A percentile compares a stretch with the other conserved stretches of the same genome.
These are phyloP conservation scores for Plasmodium fragile DNA, from an alignment of 169 alveolate genomes.

Conservation along the genomic window DNA sequence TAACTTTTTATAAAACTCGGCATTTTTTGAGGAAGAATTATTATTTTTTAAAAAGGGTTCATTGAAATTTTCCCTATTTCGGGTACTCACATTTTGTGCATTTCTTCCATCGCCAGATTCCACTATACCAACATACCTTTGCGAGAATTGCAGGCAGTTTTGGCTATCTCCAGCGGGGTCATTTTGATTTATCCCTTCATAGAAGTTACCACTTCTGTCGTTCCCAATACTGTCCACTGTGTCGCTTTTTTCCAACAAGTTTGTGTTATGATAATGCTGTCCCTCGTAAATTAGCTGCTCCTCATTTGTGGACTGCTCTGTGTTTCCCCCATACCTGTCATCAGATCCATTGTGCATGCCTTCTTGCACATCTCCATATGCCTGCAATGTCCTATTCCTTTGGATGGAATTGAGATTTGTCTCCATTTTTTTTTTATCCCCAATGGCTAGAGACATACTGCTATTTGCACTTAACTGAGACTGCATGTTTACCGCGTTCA, in stretches of 20 bases:
- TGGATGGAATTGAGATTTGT: background rate
- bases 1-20: background rate
- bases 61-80: background rate
- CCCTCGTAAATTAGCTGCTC: background rate
- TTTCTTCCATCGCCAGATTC: background rate
- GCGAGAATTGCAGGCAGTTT: background rate
- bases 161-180: background rate
- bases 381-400: background rate
- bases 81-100: background rate
- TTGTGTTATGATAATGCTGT: background rate
- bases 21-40: slow-evolving; percentile 15
- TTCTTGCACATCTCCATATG: background rate
- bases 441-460: background rate
- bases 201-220: background rate
- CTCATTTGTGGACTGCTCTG: background rate
- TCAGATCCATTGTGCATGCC: background rate
- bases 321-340: background rate
- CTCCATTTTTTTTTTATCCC: background rate
- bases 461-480: background rate
- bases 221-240: background rate
- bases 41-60: background rate
- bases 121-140: background rate
- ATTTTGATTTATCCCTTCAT: background rate
- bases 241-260: background rate
- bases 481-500: background rate